phyloP scores from a whole-genome alignment of 768 basidiomycete genomes.

The Cyathus striatus region DNA sequence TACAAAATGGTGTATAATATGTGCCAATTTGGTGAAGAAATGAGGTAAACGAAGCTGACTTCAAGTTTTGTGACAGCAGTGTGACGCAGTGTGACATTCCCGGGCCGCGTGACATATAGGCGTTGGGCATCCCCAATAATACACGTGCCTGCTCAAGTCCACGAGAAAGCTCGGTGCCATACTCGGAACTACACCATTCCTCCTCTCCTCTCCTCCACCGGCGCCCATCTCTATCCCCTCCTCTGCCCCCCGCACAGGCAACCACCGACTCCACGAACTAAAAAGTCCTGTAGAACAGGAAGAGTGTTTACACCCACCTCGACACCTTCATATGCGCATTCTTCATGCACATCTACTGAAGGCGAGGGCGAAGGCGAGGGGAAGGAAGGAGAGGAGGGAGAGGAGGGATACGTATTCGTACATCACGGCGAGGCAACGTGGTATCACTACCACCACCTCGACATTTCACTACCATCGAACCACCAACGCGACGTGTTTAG shows the following conservation, averaged over 20 bases:
- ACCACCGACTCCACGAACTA: slow-evolving; percentile 6
- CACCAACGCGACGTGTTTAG: not conserved
- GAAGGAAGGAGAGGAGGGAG: not conserved
- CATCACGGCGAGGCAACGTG: no score
- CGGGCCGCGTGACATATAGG: no score
- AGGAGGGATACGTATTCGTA: not conserved
- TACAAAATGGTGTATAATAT: no score
- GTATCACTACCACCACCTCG: no score
- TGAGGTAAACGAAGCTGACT: no score
- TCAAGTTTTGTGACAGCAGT: no score
- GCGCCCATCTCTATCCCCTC: slow-evolving; percentile 9
- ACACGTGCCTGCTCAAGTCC: slow-evolving; percentile 50
- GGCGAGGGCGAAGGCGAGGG: slow-evolving; percentile 12
- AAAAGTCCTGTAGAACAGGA: slow-evolving; percentile 6
- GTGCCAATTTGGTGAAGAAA: no score
- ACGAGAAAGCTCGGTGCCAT: slow-evolving; percentile 53
- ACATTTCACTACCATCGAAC: not conserved
- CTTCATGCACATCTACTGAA: slow-evolving; percentile 6
- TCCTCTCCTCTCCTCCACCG: slow-evolving; percentile 22
- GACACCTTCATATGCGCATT: slow-evolving; percentile 4
- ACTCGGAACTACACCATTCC: slow-evolving; percentile 38
- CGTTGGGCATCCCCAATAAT: no score
- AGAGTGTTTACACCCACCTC: slow-evolving; percentile 7
- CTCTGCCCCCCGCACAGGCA: not conserved
- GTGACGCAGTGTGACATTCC: no score